Conservation (phyloP, 805 yeast species). For the Torulaspora indica region DNA sequence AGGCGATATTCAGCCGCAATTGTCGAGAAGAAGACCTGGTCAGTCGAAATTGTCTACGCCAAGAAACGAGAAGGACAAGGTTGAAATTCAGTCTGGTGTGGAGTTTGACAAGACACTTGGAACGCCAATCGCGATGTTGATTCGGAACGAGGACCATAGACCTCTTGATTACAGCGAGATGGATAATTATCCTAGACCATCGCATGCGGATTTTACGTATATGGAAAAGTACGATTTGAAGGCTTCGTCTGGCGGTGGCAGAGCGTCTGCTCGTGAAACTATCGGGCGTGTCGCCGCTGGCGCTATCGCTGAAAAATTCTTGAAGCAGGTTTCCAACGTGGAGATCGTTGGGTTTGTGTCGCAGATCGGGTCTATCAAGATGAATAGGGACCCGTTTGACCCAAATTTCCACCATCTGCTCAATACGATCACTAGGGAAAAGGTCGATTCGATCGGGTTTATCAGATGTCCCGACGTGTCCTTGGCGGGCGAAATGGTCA, state of each 20-base stretch:
- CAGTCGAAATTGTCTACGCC: conserved; percentile 91
- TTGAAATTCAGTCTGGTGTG: conserved; percentile 90
- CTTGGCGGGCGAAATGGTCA: conserved; percentile 73
- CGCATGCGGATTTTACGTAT: conserved; percentile 96
- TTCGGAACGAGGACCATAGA: conserved; percentile 90
- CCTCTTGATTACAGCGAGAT: conserved; percentile 95
- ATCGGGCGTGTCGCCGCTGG: conserved; percentile 99
- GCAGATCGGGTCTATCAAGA: conserved; percentile 77
- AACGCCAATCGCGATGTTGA: conserved; percentile 92
- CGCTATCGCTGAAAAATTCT: conserved; percentile 92
- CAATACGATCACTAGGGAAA: conserved; percentile 76
- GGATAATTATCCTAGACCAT: conserved; percentile 93
- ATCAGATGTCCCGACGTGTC: conserved; percentile 86
- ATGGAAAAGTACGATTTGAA: conserved; percentile 84
- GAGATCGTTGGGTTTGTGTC: conserved; percentile 96
- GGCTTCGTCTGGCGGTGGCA: conserved; percentile 95
- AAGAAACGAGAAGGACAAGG: conserved; percentile 90
- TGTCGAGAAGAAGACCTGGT: conserved; percentile 96
- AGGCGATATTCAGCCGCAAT: conserved; percentile 89
- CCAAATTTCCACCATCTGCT: conserved; percentile 62
- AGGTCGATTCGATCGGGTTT: conserved; percentile 83
- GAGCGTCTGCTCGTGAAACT: conserved; percentile 96
- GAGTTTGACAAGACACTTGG: conserved; percentile 89
- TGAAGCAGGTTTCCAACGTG: conserved; percentile 68
- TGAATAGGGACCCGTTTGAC: conserved; percentile 67